A percentile compares a stretch with the other conserved stretches of the same genome.
Evolutionary conservation across 192 early-diverging fungal genomes (phyloP).

Genomic region (Obelidium mucronatum): DNA sequence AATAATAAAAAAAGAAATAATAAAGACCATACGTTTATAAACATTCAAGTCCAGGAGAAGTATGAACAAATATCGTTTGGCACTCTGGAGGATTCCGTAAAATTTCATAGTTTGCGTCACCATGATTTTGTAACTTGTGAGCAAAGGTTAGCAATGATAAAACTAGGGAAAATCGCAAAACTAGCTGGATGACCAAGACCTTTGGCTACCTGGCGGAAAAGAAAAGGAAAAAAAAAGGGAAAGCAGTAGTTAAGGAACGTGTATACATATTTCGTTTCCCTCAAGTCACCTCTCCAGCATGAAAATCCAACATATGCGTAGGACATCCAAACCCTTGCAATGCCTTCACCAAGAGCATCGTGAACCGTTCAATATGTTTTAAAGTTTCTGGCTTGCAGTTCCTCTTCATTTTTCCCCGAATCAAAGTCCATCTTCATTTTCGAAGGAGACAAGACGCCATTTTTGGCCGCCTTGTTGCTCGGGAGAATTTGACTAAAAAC

Average conservation of each 20-base stretch:
- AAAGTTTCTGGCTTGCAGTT: background rate
- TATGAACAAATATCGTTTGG: conserved; percentile 8
- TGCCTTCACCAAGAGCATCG: background rate
- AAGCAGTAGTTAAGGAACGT: background rate
- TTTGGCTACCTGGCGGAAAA: conserved; percentile 7
- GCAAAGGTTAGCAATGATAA: conserved; percentile 5
- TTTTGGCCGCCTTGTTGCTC: background rate
- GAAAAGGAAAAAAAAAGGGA: background rate
- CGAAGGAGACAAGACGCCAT: background rate
- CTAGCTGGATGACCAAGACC: conserved; percentile 8
- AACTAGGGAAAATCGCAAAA: conserved; percentile 10
- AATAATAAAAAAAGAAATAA: too few relatives aligned
- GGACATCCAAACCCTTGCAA: conserved; percentile 11
- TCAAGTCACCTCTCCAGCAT: background rate
- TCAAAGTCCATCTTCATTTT: background rate
- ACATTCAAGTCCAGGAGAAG: conserved; percentile 1
- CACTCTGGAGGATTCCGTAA: background rate
- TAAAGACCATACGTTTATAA: conserved; percentile 13
- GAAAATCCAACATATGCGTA: conserved; percentile 18
- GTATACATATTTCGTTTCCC: background rate
- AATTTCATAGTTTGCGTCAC: background rate
- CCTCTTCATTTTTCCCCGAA: background rate
- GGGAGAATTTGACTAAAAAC: background rate
- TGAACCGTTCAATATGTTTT: conserved; percentile 6
- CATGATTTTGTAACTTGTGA: background rate